Evolutionary conservation across 1,284 basidiomycete species (phyloP).

Genomic region (Calocybe gambosa): DNA sequence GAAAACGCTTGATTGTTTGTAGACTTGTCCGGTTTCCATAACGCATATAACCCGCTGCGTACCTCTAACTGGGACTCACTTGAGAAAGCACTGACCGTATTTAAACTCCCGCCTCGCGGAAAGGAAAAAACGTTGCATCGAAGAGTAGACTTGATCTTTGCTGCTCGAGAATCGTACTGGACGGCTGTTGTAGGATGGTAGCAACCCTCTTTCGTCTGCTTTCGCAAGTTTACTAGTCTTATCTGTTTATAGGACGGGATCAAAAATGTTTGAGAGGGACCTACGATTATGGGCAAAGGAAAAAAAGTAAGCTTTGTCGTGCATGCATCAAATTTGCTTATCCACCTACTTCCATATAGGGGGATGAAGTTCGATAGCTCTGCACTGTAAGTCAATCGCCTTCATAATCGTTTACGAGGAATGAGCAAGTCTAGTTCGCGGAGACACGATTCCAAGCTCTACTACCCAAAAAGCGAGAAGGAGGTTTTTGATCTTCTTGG

Average conservation of each 20-base stretch:
- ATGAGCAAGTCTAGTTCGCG: constrained; percentile 39
- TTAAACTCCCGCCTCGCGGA: constrained; percentile 42
- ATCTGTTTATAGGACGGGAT: constrained; percentile 58
- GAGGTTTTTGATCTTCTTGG: constrained; percentile 67
- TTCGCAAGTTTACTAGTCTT: neutral
- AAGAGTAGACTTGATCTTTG: constrained; percentile 72
- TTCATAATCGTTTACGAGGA: neutral
- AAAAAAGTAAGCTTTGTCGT: constrained; percentile 37
- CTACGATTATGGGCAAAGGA: constrained; percentile 65
- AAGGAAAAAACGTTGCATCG: constrained; percentile 38
- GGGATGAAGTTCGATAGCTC: constrained; percentile 77
- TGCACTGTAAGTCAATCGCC: constrained; percentile 49
- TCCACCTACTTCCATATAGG: constrained; percentile 28
- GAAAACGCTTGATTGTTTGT: neutral
- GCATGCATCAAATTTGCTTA: constrained; percentile 1
- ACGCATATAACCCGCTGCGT: constrained; percentile 42
- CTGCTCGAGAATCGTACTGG: constrained; percentile 64
- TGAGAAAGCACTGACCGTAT: constrained; percentile 67
- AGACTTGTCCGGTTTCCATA: constrained; percentile 57
- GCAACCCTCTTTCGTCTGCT: constrained; percentile 16
- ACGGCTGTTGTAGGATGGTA: constrained; percentile 76
- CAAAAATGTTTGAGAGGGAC: constrained; percentile 78
- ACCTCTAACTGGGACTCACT: constrained; percentile 58
- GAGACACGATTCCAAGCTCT: constrained; percentile 53
- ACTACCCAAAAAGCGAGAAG: constrained; percentile 56